These are phyloP conservation scores for Penicillium malachiteum DNA, from an alignment of 495 filamentous ascomycete genomes.

Conservation along the genomic window DNA sequence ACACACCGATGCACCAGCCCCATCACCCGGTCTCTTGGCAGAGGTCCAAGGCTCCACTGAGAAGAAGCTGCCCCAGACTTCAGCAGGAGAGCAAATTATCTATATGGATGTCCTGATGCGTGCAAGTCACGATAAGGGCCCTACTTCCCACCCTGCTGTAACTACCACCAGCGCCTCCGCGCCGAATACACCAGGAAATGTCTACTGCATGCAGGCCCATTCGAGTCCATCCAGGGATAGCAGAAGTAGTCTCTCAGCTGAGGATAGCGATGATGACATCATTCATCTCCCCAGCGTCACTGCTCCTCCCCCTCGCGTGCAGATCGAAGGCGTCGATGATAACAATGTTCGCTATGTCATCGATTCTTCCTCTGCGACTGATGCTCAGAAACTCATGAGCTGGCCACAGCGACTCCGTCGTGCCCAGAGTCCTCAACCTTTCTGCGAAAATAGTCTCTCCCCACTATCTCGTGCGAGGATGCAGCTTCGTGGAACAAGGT, in stretches of 20 bases:
- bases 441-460: constrained; percentile 20
- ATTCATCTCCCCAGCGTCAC: constrained; percentile 38
- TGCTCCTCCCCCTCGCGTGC: constrained; percentile 25
- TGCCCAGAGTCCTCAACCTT: constrained; percentile 4
- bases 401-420: constrained; percentile 30
- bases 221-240: constrained; percentile 25
- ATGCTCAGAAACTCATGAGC: constrained; percentile 35
- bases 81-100: constrained; percentile 25
- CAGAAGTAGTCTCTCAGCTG: constrained; percentile 20
- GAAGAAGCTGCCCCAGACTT: not conserved
- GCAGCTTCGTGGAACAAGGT: constrained; percentile 26
- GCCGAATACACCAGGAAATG: constrained; percentile 12
- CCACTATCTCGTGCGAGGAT: constrained; percentile 23
- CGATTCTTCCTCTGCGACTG: constrained; percentile 25
- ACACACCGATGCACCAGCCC: constrained; percentile 43
- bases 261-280: constrained; percentile 41
- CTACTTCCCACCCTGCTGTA: not conserved
- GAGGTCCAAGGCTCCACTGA: constrained; percentile 18
- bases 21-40: constrained; percentile 33
- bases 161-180: not conserved
- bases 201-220: constrained; percentile 43
- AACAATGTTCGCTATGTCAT: constrained; percentile 40
- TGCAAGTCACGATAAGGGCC: constrained; percentile 11
- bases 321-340: constrained; percentile 39
- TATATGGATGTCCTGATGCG: constrained; percentile 36